Base-by-base conservation (phyloP, 129 eudicot species). In the Flaveria ramosissima region DNA sequence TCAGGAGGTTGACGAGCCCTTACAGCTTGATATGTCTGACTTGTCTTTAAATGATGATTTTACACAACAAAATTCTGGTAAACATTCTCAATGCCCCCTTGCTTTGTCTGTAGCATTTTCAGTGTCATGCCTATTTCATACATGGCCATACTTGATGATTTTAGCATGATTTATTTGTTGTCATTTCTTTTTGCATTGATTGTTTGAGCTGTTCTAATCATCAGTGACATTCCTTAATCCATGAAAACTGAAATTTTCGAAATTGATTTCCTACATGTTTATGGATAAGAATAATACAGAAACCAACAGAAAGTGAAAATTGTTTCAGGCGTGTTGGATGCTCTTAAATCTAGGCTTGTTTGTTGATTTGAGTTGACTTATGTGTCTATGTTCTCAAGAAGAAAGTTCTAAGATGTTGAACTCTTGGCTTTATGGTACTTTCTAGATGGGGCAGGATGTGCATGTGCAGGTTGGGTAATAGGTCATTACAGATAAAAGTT, bases 1-100 rank as follows among this genome's bases (percentile, higher is more conserved):
- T 70, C 83, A 94, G 98, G 98, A 94, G 81, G 97, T 91, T 41
- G 98, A 94, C 75, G 98, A 94, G 88, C 98, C 97, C 48, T 73
- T 88, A 78, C 98, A 85, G 72, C 91, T 93, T 72, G 96, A 94
- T 82, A 82, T 94, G 87, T 81, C 97, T 7, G 98, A 87, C 50
- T 84, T 91, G 47, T 84, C 96, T 83, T 62, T 94, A 64, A 80
- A 50, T 43, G 98, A 87, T 81, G 97, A 93, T 71, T 87, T 80
- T 76, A 65, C 75, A 47, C 89, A 86, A 68, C 83, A 77, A 47
- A 84, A 83, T 73, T 64, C 89, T 65, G 96, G 98, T 92, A 84
- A 83, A 83, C 64, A 51, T 27, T 63, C 6, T 63, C 69, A 7
- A 15, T 30, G 69, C 21, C 69, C 43, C 46, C 43, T 59, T 1